These are phyloP conservation scores for Aspergillus bombycis DNA, from an alignment of 2,329 filamentous ascomycete genomes.

Conservation along the genomic window DNA sequence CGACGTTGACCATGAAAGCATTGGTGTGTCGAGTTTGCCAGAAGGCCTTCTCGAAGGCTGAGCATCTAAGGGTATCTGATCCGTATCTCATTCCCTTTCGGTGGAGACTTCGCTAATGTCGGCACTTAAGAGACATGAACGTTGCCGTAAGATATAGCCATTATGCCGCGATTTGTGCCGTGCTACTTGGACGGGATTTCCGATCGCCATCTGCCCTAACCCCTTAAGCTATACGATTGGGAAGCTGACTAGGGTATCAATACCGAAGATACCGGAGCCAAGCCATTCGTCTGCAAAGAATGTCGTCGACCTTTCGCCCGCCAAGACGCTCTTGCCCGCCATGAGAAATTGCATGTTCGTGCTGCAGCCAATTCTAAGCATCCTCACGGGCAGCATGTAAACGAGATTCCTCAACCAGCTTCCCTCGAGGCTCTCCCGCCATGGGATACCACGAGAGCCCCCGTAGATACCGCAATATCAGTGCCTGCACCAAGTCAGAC, in stretches of 20 bases:
- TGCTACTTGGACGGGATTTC: neutral
- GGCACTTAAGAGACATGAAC: constrained; percentile 47
- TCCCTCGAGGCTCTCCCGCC: constrained; percentile 25
- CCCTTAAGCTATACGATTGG: neutral
- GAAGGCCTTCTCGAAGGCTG: constrained; percentile 47
- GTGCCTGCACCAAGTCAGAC: constrained; percentile 25
- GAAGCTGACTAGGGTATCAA: constrained; percentile 22
- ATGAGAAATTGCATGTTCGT: constrained; percentile 47
- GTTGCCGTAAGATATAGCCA: constrained; percentile 41
- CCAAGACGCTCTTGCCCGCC: constrained; percentile 49
- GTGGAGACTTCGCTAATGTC: constrained; percentile 20
- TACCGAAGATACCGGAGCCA: constrained; percentile 43
- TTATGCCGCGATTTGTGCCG: constrained; percentile 6
- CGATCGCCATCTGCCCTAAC: constrained; percentile 11
- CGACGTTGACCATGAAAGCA: constrained; percentile 28
- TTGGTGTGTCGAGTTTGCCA: constrained; percentile 45
- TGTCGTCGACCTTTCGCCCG: constrained; percentile 47
- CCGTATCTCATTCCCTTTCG: constrained; percentile 5
- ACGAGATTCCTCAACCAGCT: constrained; percentile 18
- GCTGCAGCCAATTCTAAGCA: constrained; percentile 25
- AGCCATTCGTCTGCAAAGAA: constrained; percentile 46
- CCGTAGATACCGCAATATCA: constrained; percentile 21
- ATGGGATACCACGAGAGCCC: constrained; percentile 30
- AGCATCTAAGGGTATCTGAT: constrained; percentile 43
- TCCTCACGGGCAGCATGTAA: constrained; percentile 11